These are phyloP conservation scores for Saccharomycopsis hybrid DNA, from an alignment of 1,139 yeast species.

Conservation along the genomic window DNA sequence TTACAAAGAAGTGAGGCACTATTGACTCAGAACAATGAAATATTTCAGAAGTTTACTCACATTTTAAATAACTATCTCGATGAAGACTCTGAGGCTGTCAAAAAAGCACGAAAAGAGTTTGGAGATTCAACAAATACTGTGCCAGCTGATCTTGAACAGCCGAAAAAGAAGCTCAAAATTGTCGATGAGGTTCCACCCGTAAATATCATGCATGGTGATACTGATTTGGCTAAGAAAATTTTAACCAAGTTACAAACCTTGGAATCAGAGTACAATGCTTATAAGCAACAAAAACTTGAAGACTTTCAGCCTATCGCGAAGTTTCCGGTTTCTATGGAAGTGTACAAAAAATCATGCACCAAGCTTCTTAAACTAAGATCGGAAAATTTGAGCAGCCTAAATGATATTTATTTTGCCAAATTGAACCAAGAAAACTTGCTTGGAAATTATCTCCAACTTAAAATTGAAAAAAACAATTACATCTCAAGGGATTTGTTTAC, in stretches of 20 bases:
- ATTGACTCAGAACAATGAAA: neutral
- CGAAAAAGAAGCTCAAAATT: neutral
- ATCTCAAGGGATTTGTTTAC: slow-evolving; percentile 11
- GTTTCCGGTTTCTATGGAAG: neutral
- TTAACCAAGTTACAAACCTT: neutral
- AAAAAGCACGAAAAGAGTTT: slow-evolving; percentile 1
- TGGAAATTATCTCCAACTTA: slow-evolving; percentile 15
- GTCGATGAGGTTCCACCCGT: no score
- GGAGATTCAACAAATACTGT: neutral
- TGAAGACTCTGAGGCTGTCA: neutral
- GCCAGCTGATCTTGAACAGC: neutral
- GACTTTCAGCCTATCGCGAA: neutral
- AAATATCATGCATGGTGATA: neutral
- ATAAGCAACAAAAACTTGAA: neutral
- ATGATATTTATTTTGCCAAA: slow-evolving; percentile 2
- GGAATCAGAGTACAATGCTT: neutral
- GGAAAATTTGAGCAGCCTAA: slow-evolving; percentile 1
- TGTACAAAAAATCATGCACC: slow-evolving; percentile 11
- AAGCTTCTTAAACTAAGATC: slow-evolving; percentile 11
- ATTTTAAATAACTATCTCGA: neutral
- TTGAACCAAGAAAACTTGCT: slow-evolving; percentile 10
- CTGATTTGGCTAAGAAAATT: neutral
- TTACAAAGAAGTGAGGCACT: neutral
- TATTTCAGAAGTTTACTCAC: neutral
- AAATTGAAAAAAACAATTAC: slow-evolving; percentile 17